Evolutionary conservation across 176 grass and related monocot species (phyloP).

Genomic region (Oryza meyeriana): DNA sequence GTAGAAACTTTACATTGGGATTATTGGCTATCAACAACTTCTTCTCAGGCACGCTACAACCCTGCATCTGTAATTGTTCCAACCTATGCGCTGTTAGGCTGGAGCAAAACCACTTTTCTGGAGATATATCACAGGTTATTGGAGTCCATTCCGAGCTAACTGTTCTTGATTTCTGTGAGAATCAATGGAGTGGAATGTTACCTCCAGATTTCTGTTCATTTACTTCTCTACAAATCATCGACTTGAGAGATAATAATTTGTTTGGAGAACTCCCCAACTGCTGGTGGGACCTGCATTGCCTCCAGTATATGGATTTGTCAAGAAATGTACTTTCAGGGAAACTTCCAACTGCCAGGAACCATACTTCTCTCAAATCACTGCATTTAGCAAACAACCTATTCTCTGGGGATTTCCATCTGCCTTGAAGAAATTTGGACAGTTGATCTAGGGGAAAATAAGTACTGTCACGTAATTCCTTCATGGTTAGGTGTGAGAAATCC

Average conservation of each 20-base stretch:
- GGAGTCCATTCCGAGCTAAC: background rate
- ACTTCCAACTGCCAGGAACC: background rate
- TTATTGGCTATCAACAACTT: background rate
- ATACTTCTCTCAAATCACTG: background rate
- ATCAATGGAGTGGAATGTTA: conserved; percentile 28
- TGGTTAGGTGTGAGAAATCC: conserved; percentile 14
- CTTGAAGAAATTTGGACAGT: background rate
- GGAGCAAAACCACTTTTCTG: too few species aligned
- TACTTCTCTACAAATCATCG: background rate
- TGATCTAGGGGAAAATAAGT: conserved; percentile 6
- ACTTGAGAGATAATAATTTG: conserved; percentile 31
- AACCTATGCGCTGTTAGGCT: background rate
- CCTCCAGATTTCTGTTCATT: conserved; percentile 11
- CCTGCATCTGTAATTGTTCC: conserved; percentile 27
- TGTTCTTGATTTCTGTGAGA: conserved; percentile 22
- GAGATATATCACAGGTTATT: too few species aligned
- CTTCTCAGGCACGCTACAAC: conserved; percentile 7
- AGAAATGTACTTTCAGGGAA: conserved; percentile 8
- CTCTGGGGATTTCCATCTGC: background rate
- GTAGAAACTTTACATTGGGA: background rate
- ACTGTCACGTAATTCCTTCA: conserved; percentile 2
- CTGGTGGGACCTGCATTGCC: background rate
- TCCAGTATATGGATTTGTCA: background rate
- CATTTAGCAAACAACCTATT: conserved; percentile 24
- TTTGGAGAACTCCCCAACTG: background rate